These are phyloP conservation scores for Chrysochromulina parva DNA, from an alignment of 78 protist species.

Conservation along the genomic window DNA sequence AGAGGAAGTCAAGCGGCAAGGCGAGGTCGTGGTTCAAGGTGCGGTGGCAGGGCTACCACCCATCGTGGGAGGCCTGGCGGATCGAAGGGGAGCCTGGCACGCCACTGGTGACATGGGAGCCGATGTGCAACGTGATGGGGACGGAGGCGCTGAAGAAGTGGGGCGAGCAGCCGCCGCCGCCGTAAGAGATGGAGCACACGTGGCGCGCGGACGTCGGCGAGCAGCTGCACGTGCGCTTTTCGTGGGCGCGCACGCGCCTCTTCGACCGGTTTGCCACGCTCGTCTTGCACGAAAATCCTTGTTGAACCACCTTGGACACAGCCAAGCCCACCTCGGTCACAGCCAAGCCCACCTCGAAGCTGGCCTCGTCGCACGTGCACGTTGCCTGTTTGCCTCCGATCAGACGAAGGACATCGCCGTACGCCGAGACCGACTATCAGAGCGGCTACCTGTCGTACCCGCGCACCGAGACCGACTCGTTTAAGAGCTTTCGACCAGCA, in stretches of 20 bases:
- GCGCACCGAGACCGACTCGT: slow-evolving; percentile 96
- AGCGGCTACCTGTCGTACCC: slow-evolving; percentile 93
- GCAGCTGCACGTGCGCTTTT: slow-evolving; percentile 21
- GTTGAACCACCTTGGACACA: background rate
- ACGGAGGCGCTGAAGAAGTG: too few relatives aligned
- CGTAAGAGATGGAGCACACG: slow-evolving; percentile 6
- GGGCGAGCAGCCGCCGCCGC: too few relatives aligned
- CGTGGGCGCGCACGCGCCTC: slow-evolving; percentile 54
- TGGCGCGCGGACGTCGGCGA: background rate
- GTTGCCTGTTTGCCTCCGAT: slow-evolving; percentile 76
- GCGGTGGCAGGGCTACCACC: too few relatives aligned
- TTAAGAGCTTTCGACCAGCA: slow-evolving; percentile 1
- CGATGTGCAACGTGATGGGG: too few relatives aligned
- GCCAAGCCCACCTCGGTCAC: background rate
- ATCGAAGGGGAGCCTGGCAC: too few relatives aligned
- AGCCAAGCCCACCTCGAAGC: background rate
- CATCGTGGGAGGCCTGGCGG: too few relatives aligned
- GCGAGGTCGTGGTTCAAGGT: too few relatives aligned
- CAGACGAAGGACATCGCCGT: slow-evolving; percentile 52
- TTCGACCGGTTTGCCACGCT: slow-evolving; percentile 28
- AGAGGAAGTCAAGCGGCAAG: too few relatives aligned
- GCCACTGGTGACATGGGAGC: too few relatives aligned
- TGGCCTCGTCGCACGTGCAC: slow-evolving; percentile 71
- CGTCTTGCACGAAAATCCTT: slow-evolving; percentile 33
- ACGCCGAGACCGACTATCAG: slow-evolving; percentile 90